A percentile compares a stretch with the other conserved stretches of the same genome.
phyloP scores from a whole-genome alignment of 805 yeast genomes.

The Cyberlindnera saturnus region DNA sequence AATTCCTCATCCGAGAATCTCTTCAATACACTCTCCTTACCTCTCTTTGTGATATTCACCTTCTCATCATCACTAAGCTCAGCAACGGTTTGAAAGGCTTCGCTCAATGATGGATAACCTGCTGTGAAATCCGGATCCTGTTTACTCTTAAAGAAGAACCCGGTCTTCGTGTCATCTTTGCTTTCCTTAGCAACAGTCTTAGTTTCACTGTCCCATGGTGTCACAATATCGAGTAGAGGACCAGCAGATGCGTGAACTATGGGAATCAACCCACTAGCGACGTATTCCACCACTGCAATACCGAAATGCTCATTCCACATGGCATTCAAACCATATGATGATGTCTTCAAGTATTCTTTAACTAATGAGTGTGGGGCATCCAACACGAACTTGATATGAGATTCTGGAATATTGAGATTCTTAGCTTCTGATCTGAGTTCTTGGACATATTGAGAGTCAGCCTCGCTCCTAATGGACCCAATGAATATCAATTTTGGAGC shows the following conservation, averaged over 20 bases:
- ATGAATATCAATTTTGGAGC: constrained; percentile 62
- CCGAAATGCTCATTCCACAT: constrained; percentile 99
- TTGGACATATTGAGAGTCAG: constrained; percentile 57
- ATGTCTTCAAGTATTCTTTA: constrained; percentile 41
- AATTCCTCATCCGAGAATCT: constrained; percentile 62
- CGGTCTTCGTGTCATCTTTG: constrained; percentile 48
- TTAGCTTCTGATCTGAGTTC: constrained; percentile 39
- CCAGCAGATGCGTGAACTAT: constrained; percentile 95
- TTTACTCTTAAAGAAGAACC: constrained; percentile 70
- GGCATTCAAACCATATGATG: constrained; percentile 80
- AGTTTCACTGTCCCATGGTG: constrained; percentile 37
- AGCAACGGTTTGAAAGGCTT: constrained; percentile 40
- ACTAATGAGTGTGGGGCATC: constrained; percentile 72
- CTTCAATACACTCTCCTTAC: constrained; percentile 35
- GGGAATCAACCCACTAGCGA: constrained; percentile 82
- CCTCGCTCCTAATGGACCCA: constrained; percentile 75
- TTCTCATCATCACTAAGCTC: constrained; percentile 33
- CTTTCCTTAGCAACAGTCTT: constrained; percentile 23
- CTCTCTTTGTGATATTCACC: constrained; percentile 39
- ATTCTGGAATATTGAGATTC: constrained; percentile 35
- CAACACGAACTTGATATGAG: constrained; percentile 47
- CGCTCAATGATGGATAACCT: constrained; percentile 38
- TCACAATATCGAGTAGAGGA: constrained; percentile 81
- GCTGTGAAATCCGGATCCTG: constrained; percentile 63
- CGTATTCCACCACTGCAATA: constrained; percentile 90